phyloP scores from a whole-genome alignment of 78 protist genomes.

The slime mould (Dictyostelium discoideum) region DNA sequence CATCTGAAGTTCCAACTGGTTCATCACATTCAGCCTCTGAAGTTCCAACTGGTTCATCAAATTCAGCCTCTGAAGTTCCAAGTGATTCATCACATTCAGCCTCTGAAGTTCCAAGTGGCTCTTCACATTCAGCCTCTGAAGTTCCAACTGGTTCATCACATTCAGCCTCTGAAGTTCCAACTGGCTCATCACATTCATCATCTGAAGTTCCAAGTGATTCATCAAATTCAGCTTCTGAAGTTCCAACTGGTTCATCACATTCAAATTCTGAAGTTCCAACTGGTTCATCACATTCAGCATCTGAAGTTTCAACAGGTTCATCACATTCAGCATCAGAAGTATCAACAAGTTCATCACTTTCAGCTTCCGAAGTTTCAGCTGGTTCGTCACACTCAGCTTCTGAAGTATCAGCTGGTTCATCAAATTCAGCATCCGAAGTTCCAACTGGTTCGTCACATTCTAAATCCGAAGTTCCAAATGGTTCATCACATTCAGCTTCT shows the following conservation, averaged over 20 bases:
- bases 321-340: not conserved
- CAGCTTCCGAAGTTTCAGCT: not conserved
- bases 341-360: no score
- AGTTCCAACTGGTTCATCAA: not conserved
- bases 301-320: no score
- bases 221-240: not conserved
- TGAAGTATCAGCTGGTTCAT: no score
- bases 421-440: no score
- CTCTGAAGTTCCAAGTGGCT: not conserved
- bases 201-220: not conserved
- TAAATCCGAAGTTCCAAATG: not conserved
- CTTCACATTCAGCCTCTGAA: not conserved
- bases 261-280: no score
- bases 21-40: not conserved
- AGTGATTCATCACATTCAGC: not conserved
- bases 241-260: not conserved
- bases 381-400: not conserved
- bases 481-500: not conserved
- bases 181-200: not conserved
- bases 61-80: not conserved
- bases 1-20: not conserved
- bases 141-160: not conserved
- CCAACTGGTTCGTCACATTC: not conserved
- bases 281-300: no score
- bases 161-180: not conserved